A percentile compares a stretch with the other conserved stretches of the same genome.
These are phyloP conservation scores for Paratinospora sagittata DNA, from an alignment of 164 flowering plant species.

Conservation along the genomic window DNA sequence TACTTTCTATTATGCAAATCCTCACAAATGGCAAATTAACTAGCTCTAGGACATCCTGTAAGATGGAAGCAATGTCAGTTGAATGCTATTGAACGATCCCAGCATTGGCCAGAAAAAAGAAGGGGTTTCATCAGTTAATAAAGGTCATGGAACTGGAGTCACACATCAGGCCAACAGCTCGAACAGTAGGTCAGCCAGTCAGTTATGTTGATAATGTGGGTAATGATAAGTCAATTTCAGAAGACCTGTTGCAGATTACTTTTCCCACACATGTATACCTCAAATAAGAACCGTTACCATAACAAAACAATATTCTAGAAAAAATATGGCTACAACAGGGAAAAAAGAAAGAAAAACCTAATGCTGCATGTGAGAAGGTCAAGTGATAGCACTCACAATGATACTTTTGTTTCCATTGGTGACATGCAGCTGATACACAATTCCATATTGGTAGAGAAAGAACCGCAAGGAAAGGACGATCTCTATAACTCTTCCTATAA, in stretches of 20 bases:
- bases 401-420: constrained; percentile 58
- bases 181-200: not conserved
- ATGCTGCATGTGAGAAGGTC: not conserved
- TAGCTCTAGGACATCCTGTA: not conserved
- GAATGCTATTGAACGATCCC: not conserved
- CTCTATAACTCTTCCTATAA: constrained; percentile 67
- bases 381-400: constrained; percentile 42
- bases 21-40: not conserved
- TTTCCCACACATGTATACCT: not conserved
- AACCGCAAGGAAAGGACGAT: constrained; percentile 71
- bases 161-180: not conserved
- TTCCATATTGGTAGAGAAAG: constrained; percentile 87
- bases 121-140: not conserved
- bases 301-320: not conserved
- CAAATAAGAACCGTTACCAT: not conserved
- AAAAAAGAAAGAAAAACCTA: not conserved
- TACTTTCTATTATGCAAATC: not conserved
- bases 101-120: not conserved
- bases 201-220: not conserved
- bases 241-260: not conserved
- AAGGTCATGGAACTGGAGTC: not conserved
- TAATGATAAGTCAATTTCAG: no score
- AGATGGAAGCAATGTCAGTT: not conserved
- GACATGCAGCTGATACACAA: constrained; percentile 75
- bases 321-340: no score